Base-by-base conservation (phyloP, 371 early-diverging fungal species). In the Cokeromyces recurvatus region DNA sequence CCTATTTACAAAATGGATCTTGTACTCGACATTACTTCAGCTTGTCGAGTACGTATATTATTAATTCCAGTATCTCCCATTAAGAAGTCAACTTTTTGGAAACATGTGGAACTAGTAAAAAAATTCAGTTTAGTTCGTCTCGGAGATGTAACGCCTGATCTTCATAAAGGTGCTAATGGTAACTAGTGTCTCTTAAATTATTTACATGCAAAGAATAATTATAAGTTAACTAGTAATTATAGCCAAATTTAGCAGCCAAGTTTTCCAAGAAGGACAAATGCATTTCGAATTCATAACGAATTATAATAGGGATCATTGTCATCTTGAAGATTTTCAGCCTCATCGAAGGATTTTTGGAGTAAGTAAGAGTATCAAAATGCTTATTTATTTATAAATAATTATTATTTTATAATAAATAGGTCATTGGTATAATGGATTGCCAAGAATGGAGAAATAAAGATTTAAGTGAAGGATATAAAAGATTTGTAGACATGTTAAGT, bases 361-460 rank as follows among this genome's bases (percentile, higher is more conserved):
- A 74, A 47, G 71, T 35, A 3, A 12, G 19, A 19, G 5, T 7
- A 8, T 9, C 3, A 21, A 6, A 23, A 38, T 4, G 4, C 3
- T 7, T 22, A 2, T 21, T 17, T 15, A 35, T 16, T 24, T 23
- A 15, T n/a, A n/a, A n/a, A n/a, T n/a, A n/a, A n/a, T n/a, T n/a
- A n/a, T n/a, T n/a, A n/a, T n/a, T n/a, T n/a, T n/a, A n/a, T n/a
- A n/a, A n/a, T n/a, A n/a, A n/a, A n/a, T 48, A 59, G 88, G 86
- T 88, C 24, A 84, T 88, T 67, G 90, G 89, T 45, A 86, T 89
- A 39, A 85, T 86, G 84, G 82, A 89, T 57, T 89, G 91, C 57
- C 78, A 79, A 55, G 86, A 87, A 51, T 84, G 79, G 78, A 71
- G 76, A 41, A 74, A 76, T 32, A 71, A 67, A 29, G 75, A 81